Conservation (phyloP, 345 rosid species). For the Moringa oleifera region DNA sequence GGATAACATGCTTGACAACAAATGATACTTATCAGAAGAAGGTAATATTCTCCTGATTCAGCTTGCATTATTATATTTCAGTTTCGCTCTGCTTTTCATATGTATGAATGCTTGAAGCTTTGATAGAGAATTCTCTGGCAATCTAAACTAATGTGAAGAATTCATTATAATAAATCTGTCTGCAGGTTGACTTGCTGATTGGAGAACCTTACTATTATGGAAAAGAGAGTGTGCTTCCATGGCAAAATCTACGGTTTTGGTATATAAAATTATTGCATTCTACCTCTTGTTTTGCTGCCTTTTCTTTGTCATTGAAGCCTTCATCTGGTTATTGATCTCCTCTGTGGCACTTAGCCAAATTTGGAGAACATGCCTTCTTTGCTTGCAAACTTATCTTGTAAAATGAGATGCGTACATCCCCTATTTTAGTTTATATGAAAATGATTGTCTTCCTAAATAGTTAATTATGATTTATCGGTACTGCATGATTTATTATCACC, state of each 20-base stretch:
- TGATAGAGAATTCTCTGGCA: no score
- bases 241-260: constrained; percentile 97
- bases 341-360: not conserved
- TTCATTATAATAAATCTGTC: not conserved
- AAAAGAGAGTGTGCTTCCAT: constrained; percentile 76
- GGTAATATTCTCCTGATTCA: constrained; percentile 31
- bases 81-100: not conserved
- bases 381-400: not conserved
- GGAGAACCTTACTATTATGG: constrained; percentile 86
- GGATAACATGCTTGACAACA: constrained; percentile 37
- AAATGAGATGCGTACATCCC: not conserved
- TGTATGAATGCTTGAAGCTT: not conserved
- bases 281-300: not conserved
- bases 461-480: no score
- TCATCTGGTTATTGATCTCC: not conserved
- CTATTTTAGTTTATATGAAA: no score
- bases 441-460: not conserved
- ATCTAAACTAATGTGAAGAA: no score
- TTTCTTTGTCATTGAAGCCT: not conserved
- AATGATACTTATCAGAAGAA: constrained; percentile 41
- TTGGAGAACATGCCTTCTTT: not conserved
- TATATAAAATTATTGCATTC: constrained; percentile 22
- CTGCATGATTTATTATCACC: not conserved
- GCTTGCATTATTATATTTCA: not conserved
- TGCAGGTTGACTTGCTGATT: constrained; percentile 74